A percentile compares a stretch with the other conserved stretches of the same genome.
phyloP scores from a whole-genome alignment of 164 flowering plant species.

The Aristolochia fimbriata region DNA sequence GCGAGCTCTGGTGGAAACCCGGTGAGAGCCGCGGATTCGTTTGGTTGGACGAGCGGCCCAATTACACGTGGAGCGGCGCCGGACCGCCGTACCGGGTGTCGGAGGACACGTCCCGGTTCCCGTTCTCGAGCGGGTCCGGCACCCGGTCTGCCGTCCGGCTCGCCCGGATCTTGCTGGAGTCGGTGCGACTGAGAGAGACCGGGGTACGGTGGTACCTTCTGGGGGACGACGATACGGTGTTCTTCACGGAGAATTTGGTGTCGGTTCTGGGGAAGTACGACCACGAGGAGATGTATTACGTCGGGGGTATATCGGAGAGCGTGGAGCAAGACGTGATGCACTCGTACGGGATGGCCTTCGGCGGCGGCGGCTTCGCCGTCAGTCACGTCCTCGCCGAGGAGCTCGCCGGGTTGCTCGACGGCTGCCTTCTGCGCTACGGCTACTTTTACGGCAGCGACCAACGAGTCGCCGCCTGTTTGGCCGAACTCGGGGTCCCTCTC shows the following conservation, averaged over 20 bases:
- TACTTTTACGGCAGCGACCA: constrained; percentile 77
- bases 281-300: constrained; percentile 52
- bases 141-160: constrained; percentile 54
- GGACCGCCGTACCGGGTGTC: constrained; percentile 44
- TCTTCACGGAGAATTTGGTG: constrained; percentile 58
- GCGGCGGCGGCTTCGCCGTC: constrained; percentile 89
- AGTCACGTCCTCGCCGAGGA: constrained; percentile 52
- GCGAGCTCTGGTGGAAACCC: constrained; percentile 49
- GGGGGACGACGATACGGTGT: constrained; percentile 96
- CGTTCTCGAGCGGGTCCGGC: constrained; percentile 25
- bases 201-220: constrained; percentile 82
- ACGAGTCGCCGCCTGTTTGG: constrained; percentile 45
- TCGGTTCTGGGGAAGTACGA: constrained; percentile 51
- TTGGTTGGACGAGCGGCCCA: constrained; percentile 45
- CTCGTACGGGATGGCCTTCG: constrained; percentile 69
- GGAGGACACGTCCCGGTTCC: constrained; percentile 35
- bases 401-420: constrained; percentile 39
- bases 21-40: constrained; percentile 40
- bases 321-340: constrained; percentile 67
- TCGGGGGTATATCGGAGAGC: constrained; percentile 79
- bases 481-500: constrained; percentile 60
- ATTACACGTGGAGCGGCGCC: constrained; percentile 20
- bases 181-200: constrained; percentile 30
- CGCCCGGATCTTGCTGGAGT: constrained; percentile 55
- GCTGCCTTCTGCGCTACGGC: constrained; percentile 47